Base-by-base conservation (phyloP, 2,329 filamentous ascomycete species). In the Ploettnerulaceae sp. region DNA sequence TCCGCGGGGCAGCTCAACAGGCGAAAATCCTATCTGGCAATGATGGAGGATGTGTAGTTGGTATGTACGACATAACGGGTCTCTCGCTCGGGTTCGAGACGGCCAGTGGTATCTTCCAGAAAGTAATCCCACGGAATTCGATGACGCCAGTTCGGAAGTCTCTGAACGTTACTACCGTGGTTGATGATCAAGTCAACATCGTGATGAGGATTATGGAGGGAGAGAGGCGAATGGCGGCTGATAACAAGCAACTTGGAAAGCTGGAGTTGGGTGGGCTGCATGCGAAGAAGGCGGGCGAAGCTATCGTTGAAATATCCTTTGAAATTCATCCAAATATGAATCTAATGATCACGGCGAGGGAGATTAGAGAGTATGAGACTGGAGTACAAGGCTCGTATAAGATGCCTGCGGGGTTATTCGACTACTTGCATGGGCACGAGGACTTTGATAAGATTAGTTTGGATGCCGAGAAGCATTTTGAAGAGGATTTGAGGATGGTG, bases 201-300 rank as follows among this genome's bases (percentile, higher is more conserved):
- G 75, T 81, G 60, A 82, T 84, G 68, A 77, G 76, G 17, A 76
- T 82, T 14, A 84, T 69, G 71, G 80, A 84, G 69, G 81, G 82
- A 66, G 81, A 85, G 67, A 77, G 82, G 65, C 79, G 80, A 46
- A 81, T 84, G 68, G 85, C 82, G 64, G 77, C 80, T 57, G 79
- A 84, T 66, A 86, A 86, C 71, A 84, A 78, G 49, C 81, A 76
- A 25, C 72, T 85, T 3, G 82, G 82, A 56, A 80, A 83, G 63
- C 83, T 86, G 66, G 83, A 80, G 47, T 66, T 86, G 37, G 72
- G 75, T 49, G 78, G 79, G 20, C 80, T 84, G 45, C 79, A 80
- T 37, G 77, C 77, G 3, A 29, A 35, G n/a, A 42, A 40, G 15
- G 45, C 35, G 12, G 58, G 53, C 1, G 40, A 49, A 2, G 34